Evolutionary conservation across 2,329 filamentous ascomycete genomes (phyloP), one percentile per base, ranked within the genome.

Genomic region (Trichocomaceae sp.): DNA sequence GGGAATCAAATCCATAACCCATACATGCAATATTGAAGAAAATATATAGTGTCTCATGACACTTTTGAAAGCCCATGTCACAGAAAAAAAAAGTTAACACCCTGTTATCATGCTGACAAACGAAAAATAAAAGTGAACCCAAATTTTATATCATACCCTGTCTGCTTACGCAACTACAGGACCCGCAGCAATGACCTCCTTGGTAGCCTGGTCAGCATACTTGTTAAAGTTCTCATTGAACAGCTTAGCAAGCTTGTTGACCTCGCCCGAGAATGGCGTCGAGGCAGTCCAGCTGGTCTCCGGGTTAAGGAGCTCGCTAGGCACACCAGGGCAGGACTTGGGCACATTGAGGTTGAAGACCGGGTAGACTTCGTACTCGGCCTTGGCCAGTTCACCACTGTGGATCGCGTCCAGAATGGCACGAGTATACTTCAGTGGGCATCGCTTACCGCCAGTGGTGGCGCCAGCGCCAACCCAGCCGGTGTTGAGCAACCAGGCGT

Each of bases 141-240:
- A n/a, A n/a, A 45, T 44, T 26, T 50, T 31, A 46, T 50, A 50
- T 45, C 29, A 33, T 20, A n/a, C 12, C 4, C 5, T 2, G 2
- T 17, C n/a, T 22, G 50, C 29, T 53, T 53, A 53, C 44, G 37
- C 31, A 13, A 68, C 63, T 46, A 69, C 62, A 47, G 75, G 75
- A 42, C 72, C 74, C 52, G 75, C 75, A 54, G 70, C 84, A 74
- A 88, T 83, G 48, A 91, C 88, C 37, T 92, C 88, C 63, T 82
- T 79, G 31, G 88, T 91, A 23, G 90, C 90, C 74, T 95, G 84
- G 64, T 84, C 85, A 66, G 85, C 80, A 78, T 95, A 96, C 81
- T 96, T 96, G 79, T 90, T 84, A 78, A 99, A 99, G 83, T 99
- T 99, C 77, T 96, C 89, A 68, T 86, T 83, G 81, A 99, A 99